Evolutionary conservation across 768 basidiomycete species (phyloP).

Genomic region (Hericium erinaceus): DNA sequence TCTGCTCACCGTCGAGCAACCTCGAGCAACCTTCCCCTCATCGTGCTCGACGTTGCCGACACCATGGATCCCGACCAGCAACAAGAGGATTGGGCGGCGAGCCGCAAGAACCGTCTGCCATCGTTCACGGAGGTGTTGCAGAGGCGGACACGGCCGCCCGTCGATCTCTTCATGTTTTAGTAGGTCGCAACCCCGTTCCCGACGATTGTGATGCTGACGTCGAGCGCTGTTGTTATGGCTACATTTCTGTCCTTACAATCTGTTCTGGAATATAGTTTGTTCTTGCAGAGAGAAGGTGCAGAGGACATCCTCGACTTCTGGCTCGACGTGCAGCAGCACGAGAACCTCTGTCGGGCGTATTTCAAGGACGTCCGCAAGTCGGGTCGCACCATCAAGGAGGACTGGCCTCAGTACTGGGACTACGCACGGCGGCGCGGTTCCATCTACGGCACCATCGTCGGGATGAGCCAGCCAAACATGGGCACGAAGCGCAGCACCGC

Average conservation of each 20-base stretch:
- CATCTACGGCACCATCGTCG: slow-evolving; percentile 86
- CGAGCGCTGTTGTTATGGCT: not conserved
- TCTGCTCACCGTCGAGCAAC: not conserved
- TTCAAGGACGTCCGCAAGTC: slow-evolving; percentile 98
- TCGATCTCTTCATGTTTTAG: slow-evolving; percentile 99
- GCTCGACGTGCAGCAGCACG: slow-evolving; percentile 98
- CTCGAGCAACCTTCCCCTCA: not conserved
- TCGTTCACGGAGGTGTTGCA: slow-evolving; percentile 88
- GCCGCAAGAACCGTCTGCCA: slow-evolving; percentile 70
- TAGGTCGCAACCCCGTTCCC: slow-evolving; percentile 20
- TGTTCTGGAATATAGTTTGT: slow-evolving; percentile 52
- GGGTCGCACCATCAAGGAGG: slow-evolving; percentile 84
- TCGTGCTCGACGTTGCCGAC: not conserved
- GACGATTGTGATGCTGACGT: not conserved
- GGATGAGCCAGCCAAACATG: slow-evolving; percentile 47
- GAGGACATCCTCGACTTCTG: slow-evolving; percentile 98
- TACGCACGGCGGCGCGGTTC: slow-evolving; percentile 88
- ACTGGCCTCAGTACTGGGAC: slow-evolving; percentile 98
- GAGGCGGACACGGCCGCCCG: slow-evolving; percentile 84
- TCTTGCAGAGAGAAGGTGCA: slow-evolving; percentile 89
- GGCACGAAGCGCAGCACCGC: slow-evolving; percentile 69
- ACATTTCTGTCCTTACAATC: no score
- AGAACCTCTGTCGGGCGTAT: slow-evolving; percentile 96
- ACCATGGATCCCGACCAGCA: slow-evolving; percentile 26
- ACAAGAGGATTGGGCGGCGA: slow-evolving; percentile 68